A percentile compares a stretch with the other conserved stretches of the same genome.
Conservation (phyloP, 345 rosid species). For the Lepidium africanum region DNA sequence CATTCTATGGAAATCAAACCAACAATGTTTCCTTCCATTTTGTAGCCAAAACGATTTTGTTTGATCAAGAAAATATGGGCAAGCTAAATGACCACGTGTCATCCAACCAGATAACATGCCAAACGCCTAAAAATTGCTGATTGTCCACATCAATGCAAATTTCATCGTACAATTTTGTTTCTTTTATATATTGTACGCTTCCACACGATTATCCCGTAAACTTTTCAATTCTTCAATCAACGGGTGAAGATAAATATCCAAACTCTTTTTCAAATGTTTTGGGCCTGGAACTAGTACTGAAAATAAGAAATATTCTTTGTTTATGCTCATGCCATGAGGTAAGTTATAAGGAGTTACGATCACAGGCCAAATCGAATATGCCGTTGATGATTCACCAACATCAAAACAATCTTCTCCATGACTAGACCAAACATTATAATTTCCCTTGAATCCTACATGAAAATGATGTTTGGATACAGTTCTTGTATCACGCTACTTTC, state of each 20-base stretch:
- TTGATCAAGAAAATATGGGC: background rate
- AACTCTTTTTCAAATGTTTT: background rate
- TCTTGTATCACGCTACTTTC: too few relatives aligned
- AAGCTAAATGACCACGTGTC: background rate
- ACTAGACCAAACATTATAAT: too few relatives aligned
- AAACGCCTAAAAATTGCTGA: background rate
- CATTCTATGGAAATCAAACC: background rate
- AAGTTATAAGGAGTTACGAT: background rate
- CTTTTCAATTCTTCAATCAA: background rate
- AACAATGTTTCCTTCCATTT: background rate
- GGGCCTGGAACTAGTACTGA: background rate
- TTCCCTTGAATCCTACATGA: too few relatives aligned
- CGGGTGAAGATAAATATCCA: background rate
- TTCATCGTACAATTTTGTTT: background rate
- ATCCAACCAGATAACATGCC: background rate
- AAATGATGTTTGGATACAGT: too few relatives aligned
- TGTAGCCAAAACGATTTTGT: background rate
- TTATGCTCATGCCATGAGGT: background rate
- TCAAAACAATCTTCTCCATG: too few relatives aligned
- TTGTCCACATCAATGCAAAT: background rate
- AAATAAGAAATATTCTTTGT: background rate
- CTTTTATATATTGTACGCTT: background rate
- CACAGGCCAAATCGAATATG: background rate
- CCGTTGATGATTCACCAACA: too few relatives aligned
- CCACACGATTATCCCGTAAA: background rate